These are phyloP conservation scores for Flaveria robusta DNA, from an alignment of 129 eudicot species.

Conservation along the genomic window DNA sequence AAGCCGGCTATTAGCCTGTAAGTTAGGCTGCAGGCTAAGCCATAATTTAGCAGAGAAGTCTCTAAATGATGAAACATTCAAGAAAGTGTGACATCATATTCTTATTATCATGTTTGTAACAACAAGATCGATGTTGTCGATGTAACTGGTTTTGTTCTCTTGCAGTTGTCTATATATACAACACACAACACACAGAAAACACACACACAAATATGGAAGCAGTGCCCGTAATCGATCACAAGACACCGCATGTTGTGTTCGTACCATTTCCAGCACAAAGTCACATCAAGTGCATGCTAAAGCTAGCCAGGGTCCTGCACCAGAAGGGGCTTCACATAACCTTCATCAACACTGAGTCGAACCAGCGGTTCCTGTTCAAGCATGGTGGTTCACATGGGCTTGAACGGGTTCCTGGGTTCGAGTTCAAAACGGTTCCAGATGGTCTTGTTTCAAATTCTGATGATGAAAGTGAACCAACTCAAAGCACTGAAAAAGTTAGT, in stretches of 20 bases:
- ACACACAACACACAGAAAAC: not conserved
- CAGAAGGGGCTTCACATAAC: slow-evolving; percentile 33
- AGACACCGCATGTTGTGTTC: slow-evolving; percentile 31
- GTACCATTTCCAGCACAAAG: slow-evolving; percentile 41
- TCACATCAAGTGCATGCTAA: slow-evolving; percentile 43
- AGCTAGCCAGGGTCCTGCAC: slow-evolving; percentile 40
- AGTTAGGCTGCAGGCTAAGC: too few relatives aligned
- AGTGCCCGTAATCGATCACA: not conserved
- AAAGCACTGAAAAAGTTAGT: slow-evolving; percentile 20
- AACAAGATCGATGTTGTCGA: not conserved
- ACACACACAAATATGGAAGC: slow-evolving; percentile 2
- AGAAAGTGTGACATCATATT: too few relatives aligned
- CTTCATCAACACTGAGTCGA: slow-evolving; percentile 40
- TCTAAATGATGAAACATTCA: too few relatives aligned
- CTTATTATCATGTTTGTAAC: not conserved
- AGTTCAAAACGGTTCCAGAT: slow-evolving; percentile 38
- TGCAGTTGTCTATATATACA: slow-evolving; percentile 14
- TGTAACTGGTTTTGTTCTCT: not conserved
- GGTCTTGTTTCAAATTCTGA: slow-evolving; percentile 30
- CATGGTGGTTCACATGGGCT: slow-evolving; percentile 15
- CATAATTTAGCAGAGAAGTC: too few relatives aligned
- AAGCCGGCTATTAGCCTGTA: too few relatives aligned
- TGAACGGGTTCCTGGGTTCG: slow-evolving; percentile 30
- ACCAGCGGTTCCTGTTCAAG: slow-evolving; percentile 37
- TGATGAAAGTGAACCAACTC: slow-evolving; percentile 30